phyloP scores from a whole-genome alignment of 2,329 filamentous ascomycete genomes.

The Cyanodermella asteris region DNA sequence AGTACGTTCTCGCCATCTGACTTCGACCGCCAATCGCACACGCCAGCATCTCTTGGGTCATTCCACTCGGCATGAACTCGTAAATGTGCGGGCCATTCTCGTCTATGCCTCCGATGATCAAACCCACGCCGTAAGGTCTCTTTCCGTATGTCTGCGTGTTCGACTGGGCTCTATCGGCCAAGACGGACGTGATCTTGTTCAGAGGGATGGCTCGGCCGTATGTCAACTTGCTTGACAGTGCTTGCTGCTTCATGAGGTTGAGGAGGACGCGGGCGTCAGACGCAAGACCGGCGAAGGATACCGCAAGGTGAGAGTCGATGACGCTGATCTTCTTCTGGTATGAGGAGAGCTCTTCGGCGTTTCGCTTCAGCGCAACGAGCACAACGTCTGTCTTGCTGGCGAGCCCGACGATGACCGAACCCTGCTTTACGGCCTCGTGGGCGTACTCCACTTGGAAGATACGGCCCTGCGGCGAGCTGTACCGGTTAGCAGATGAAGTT shows the following conservation, averaged over 20 bases:
- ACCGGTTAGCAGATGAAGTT: conserved; percentile 2
- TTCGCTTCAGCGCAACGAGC: conserved; percentile 91
- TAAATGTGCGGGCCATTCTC: conserved; percentile 87
- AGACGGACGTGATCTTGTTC: conserved; percentile 71
- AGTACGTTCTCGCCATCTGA: conserved; percentile 94
- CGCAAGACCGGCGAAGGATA: conserved; percentile 88
- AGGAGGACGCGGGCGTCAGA: conserved; percentile 96
- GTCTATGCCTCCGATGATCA: conserved; percentile 84
- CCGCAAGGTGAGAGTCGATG: conserved; percentile 84
- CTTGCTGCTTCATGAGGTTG: conserved; percentile 99
- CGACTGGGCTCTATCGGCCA: conserved; percentile 87
- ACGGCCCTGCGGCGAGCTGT: conserved; percentile 88
- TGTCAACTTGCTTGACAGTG: conserved; percentile 80
- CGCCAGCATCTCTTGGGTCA: conserved; percentile 93
- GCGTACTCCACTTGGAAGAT: conserved; percentile 99
- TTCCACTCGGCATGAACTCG: conserved; percentile 89
- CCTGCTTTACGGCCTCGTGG: conserved; percentile 95
- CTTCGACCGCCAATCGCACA: conserved; percentile 89
- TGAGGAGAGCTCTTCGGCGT: conserved; percentile 95
- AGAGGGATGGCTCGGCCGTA: conserved; percentile 88
- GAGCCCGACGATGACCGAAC: conserved; percentile 89
- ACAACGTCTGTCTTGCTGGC: conserved; percentile 97
- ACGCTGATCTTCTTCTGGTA: conserved; percentile 99
- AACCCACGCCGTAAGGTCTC: conserved; percentile 83
- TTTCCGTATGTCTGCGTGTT: conserved; percentile 97